Evolutionary conservation across 345 rosid species (phyloP), one percentile per base, ranked within the genome.

Genomic region (Eucalyptus sp.): DNA sequence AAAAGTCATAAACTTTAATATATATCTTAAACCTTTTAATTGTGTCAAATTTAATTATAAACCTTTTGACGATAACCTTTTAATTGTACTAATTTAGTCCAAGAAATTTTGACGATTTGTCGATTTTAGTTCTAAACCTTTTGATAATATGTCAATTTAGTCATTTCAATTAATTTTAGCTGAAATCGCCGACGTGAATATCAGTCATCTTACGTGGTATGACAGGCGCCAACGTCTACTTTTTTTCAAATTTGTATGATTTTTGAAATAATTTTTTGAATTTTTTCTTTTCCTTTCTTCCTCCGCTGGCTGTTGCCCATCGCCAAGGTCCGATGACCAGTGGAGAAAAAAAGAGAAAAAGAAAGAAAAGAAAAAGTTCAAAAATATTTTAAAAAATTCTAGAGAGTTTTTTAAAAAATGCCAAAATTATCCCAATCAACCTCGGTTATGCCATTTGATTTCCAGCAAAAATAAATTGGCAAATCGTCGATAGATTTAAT

Each of bases 61-160:
- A 7, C 3, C 0, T 66, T 64, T n/a, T 66, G 20, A 66, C 3
- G 1, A 8, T 33, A 2, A 17, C 5, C 0, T 52, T 52, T 20
- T 52, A 52, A 52, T 20, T 52, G 10, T 52, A 1, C 1, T 17
- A 68, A 68, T 68, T 66, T 68, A 9, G 0, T 33, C 44, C 2
- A 7, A 3, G 6, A 68, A 2, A 17, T 68, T 9, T 17, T 6
- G 0, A 17, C 2, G 0, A 68, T 31, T 31, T 31, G 10, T 16
- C 24, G 5, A 68, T 33, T 68, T 68, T 68, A 9, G 6, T 17
- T 17, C 2, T 33, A 33, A 31, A 68, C 7, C 0, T 68, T 33
- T 16, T 33, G 5, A 33, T 17, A 14, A 68, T 68, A 31, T 33
- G 1, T 3, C 13, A 17, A 33, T 31, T 31, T 16, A 31, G 12